Conservation (phyloP, 2,329 filamentous ascomycete genomes). For the Calonectria fujianensis region DNA sequence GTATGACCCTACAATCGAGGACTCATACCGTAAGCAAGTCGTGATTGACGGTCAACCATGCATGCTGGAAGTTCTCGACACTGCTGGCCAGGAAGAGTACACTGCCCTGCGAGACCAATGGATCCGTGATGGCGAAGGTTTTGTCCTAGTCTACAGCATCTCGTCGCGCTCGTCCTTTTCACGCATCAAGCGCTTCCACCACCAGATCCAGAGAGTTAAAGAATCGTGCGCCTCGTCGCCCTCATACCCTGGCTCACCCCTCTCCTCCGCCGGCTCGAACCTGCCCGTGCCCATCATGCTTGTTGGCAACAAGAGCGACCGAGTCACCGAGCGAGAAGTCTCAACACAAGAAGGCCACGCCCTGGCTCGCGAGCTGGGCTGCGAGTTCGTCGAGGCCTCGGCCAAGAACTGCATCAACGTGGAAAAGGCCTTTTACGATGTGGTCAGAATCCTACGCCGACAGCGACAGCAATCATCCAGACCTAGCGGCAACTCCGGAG, state of each 20-base stretch:
- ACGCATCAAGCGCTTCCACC: slow-evolving; percentile 95
- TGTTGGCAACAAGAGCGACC: slow-evolving; percentile 98
- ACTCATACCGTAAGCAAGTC: slow-evolving; percentile 91
- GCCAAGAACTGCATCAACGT: slow-evolving; percentile 99
- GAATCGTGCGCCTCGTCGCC: slow-evolving; percentile 88
- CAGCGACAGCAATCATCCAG: slow-evolving; percentile 79
- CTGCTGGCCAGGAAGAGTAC: slow-evolving; percentile 98
- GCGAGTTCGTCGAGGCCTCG: slow-evolving; percentile 97
- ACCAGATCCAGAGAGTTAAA: slow-evolving; percentile 98
- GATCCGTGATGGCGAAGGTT: slow-evolving; percentile 98
- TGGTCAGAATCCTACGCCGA: slow-evolving; percentile 90
- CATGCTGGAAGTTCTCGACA: slow-evolving; percentile 98
- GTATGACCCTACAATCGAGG: slow-evolving; percentile 93
- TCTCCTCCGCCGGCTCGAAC: slow-evolving; percentile 75
- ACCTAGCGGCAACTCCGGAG: slow-evolving; percentile 59
- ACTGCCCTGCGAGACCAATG: slow-evolving; percentile 97
- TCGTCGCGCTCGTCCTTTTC: slow-evolving; percentile 96
- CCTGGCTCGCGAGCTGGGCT: slow-evolving; percentile 91
- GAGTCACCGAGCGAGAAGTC: slow-evolving; percentile 95
- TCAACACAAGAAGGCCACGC: slow-evolving; percentile 97
- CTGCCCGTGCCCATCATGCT: slow-evolving; percentile 95
- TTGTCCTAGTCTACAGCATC: slow-evolving; percentile 98
- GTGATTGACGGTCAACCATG: slow-evolving; percentile 96
- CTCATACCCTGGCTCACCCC: slow-evolving; percentile 84
- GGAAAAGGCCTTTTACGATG: slow-evolving; percentile 98